Evolutionary conservation across 1,139 yeast species (phyloP).

Genomic region (Magnusiomyces clavatus): DNA sequence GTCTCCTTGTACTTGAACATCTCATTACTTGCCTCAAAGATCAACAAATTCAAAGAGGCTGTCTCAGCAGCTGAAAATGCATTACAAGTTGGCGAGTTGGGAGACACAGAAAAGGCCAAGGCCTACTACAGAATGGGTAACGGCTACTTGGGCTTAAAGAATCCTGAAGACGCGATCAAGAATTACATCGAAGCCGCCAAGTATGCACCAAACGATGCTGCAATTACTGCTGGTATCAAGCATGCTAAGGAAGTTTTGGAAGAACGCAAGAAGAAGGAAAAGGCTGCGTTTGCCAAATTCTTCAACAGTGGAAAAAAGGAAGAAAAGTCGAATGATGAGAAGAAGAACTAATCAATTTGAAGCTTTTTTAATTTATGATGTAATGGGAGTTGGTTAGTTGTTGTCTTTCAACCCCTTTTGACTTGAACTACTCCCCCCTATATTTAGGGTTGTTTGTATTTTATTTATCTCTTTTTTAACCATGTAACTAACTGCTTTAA

Average conservation of each 20-base stretch:
- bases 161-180: constrained; percentile 60
- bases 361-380: too few species aligned
- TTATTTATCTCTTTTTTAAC: too few species aligned
- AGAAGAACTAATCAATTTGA: too few species aligned
- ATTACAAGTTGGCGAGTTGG: constrained; percentile 52
- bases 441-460: too few species aligned
- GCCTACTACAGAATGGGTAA: constrained; percentile 85
- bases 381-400: too few species aligned
- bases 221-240: constrained; percentile 54
- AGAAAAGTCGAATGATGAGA: too few species aligned
- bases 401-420: too few species aligned
- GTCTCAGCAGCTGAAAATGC: constrained; percentile 59
- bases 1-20: constrained; percentile 61
- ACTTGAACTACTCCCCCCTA: too few species aligned
- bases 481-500: too few species aligned
- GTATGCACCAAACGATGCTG: constrained; percentile 65
- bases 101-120: constrained; percentile 66
- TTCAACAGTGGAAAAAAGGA: constrained; percentile 30
- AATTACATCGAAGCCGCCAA: constrained; percentile 59
- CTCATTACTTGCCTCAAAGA: constrained; percentile 66
- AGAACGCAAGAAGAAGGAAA: constrained; percentile 57
- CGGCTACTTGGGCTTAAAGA: constrained; percentile 47
- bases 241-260: constrained; percentile 52
- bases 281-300: constrained; percentile 77
- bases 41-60: constrained; percentile 49